Evolutionary conservation across 176 grass and related monocot species (phyloP), one percentile per base, ranked within the genome.

Genomic region (Tuctoria greenei): DNA sequence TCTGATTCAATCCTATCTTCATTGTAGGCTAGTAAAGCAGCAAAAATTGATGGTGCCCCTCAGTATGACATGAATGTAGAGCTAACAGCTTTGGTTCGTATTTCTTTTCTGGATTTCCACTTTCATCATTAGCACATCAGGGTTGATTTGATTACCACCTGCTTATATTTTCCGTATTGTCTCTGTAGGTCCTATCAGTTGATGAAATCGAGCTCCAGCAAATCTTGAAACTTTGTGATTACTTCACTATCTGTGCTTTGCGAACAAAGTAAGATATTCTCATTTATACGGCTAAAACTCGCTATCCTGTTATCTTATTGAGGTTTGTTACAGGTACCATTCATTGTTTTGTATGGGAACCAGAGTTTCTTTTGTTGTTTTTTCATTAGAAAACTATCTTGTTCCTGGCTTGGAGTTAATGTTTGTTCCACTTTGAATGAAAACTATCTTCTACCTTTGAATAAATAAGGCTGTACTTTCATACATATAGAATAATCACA

Each of bases 1-100:
- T 66, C 67, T 61, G 50, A 59, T 41, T 6, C 28, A 42, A 65
- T 45, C 75, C 36, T 63, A 56, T 64, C 54, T 80, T 54, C 60
- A 75, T 81, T 43, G 18, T 75, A 98, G 95, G 86, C 81, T 76
- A 92, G 92, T 69, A 98, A 92, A 77, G 71, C 84, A 38, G 91
- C 79, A 71, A 98, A 91, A 60, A 64, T 81, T 88, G 95, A 98
- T 82, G 91, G 91, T 73, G 79, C 82, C 35, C 89, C 88, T 69
- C 91, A 86, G 69, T 98, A 98, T 93, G 76, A 92, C 64, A 90
- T 98, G 25, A 81, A 26, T 86, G 81, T 87, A 75, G 82, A 98
- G 52, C 80, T 98, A 73, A 88, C 84, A 79, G 73, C 75, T 49
- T 84, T 98, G 95, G 95, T 98, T 92, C 11, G 94, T 91, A 67